phyloP scores from a whole-genome alignment of 192 early-diverging fungal species.

The Backusella tarrabulga region DNA sequence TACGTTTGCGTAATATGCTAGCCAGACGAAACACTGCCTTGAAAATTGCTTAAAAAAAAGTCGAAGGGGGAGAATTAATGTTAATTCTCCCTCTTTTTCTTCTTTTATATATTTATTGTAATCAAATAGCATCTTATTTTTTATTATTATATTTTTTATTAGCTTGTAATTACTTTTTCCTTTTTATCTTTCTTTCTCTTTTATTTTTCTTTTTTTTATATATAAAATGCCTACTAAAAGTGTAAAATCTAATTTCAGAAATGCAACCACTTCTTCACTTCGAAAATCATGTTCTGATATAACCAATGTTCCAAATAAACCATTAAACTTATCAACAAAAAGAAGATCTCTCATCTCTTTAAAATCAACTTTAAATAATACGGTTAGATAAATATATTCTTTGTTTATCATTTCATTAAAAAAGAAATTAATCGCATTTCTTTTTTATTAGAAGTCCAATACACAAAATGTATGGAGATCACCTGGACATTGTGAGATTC shows the following conservation, averaged over 20 bases:
- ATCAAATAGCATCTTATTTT: constrained; percentile 5
- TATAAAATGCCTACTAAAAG: constrained; percentile 11
- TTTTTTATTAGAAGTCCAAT: neutral
- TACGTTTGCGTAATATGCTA: constrained; percentile 21
- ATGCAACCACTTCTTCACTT: neutral
- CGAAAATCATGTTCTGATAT: constrained; percentile 32
- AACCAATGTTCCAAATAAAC: constrained; percentile 8
- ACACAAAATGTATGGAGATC: constrained; percentile 22
- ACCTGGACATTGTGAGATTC: constrained; percentile 32
- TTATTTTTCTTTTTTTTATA: neutral
- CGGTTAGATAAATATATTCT: neutral
- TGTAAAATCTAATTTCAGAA: neutral
- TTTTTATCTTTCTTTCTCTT: constrained; percentile 8
- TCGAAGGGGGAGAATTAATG: neutral
- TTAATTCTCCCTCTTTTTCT: neutral
- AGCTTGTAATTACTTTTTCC: neutral
- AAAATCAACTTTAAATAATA: constrained; percentile 12
- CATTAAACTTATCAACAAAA: constrained; percentile 4
- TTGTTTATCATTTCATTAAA: neutral
- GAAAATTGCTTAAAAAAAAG: neutral
- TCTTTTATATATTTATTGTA: neutral
- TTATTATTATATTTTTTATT: neutral
- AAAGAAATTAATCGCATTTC: too few species aligned
- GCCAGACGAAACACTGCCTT: constrained; percentile 16
- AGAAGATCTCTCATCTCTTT: constrained; percentile 24